phyloP scores from a whole-genome alignment of 2,329 filamentous ascomycete species.

The Zopfia rhizophila region DNA sequence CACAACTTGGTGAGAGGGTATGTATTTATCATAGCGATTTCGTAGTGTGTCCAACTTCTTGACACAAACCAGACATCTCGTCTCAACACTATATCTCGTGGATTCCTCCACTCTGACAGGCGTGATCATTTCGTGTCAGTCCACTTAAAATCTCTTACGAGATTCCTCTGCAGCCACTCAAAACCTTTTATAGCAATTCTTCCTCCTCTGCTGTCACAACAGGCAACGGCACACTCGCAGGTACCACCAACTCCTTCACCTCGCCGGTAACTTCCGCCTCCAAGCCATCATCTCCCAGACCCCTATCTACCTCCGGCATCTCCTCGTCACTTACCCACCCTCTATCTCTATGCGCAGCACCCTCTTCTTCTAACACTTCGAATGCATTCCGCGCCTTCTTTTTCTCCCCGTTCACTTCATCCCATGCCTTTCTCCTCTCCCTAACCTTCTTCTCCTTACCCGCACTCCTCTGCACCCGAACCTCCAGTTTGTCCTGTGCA shows the following conservation, averaged over 20 bases:
- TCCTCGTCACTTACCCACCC: conserved; percentile 45
- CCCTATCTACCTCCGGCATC: conserved; percentile 33
- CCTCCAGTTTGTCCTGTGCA: conserved; percentile 64
- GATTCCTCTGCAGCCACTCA: no score
- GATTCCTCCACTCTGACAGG: no score
- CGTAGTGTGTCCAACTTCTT: no score
- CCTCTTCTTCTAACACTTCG: conserved; percentile 24
- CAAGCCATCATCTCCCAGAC: conserved; percentile 3
- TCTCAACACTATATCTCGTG: no score
- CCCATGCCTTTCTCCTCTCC: conserved; percentile 57
- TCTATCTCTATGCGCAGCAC: conserved; percentile 22
- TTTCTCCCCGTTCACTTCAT: conserved; percentile 46
- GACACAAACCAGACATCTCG: no score
- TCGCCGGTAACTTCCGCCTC: conserved; percentile 21
- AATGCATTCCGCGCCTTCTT: conserved; percentile 26
- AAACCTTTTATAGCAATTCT: conserved; percentile 43
- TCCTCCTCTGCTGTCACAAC: conserved; percentile 32
- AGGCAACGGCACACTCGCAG: conserved; percentile 27
- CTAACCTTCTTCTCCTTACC: conserved; percentile 60
- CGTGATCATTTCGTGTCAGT: no score
- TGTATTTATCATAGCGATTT: neutral
- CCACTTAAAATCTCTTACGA: no score
- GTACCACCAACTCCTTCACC: conserved; percentile 26
- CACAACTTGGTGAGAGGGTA: neutral
- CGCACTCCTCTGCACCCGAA: conserved; percentile 65